A percentile compares a stretch with the other conserved stretches of the same genome.
Evolutionary conservation across 2,329 filamentous ascomycete species (phyloP).

Genomic region (Dendrostoma leiphaemia): DNA sequence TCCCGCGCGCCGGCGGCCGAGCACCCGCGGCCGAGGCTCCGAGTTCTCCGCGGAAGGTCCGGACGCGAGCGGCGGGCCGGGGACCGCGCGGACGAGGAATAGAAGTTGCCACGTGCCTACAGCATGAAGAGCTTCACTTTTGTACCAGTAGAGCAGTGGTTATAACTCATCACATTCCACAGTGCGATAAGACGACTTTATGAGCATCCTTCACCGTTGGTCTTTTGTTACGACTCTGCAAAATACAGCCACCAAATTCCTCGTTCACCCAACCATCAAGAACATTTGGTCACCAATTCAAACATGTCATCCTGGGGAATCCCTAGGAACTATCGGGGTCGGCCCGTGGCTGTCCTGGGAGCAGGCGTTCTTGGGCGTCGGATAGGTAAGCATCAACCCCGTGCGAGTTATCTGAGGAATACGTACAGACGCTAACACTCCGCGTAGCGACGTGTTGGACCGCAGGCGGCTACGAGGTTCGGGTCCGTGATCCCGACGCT

Average conservation of each 20-base stretch:
- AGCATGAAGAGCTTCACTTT: too few species aligned
- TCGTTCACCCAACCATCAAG: too few species aligned
- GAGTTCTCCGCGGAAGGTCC: background rate
- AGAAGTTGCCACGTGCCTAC: too few species aligned
- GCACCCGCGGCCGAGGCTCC: too few species aligned
- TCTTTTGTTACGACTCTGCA: too few species aligned
- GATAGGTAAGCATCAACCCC: slow-evolving; percentile 25
- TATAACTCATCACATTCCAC: too few species aligned
- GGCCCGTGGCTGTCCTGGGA: slow-evolving; percentile 37
- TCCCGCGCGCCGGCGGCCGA: background rate
- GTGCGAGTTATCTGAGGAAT: too few species aligned
- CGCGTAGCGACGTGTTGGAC: slow-evolving; percentile 33
- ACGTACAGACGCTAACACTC: background rate
- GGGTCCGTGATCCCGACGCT: slow-evolving; percentile 39
- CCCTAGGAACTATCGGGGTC: slow-evolving; percentile 12
- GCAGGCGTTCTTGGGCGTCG: slow-evolving; percentile 42
- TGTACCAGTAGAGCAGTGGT: too few species aligned
- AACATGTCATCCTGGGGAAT: background rate
- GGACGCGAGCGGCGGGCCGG: background rate
- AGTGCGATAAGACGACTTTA: too few species aligned
- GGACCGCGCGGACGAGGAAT: slow-evolving; percentile 5
- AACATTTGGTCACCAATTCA: too few species aligned
- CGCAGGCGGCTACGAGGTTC: slow-evolving; percentile 40
- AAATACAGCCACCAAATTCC: too few species aligned
- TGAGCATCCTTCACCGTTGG: too few species aligned